Percentiles rank a stretch among this genome's conserved stretches.
phyloP scores from a whole-genome alignment of 768 basidiomycete genomes.

The Amanita muscaria region DNA sequence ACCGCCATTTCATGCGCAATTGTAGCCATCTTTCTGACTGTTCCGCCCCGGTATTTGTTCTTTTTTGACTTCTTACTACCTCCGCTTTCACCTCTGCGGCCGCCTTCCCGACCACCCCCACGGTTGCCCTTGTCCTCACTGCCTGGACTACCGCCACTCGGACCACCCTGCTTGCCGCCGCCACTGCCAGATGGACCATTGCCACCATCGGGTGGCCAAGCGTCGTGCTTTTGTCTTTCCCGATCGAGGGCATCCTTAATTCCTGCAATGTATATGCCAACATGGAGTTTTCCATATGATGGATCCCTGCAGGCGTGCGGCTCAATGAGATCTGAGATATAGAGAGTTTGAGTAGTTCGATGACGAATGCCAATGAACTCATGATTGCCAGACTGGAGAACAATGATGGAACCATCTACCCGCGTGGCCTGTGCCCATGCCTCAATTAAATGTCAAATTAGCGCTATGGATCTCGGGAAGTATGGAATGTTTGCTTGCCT shows the following conservation, averaged over 20 bases:
- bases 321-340: conserved; percentile 13
- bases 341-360: conserved; percentile 13
- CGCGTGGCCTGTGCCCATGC: conserved; percentile 13
- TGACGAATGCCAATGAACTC: conserved; percentile 8
- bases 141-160: neutral
- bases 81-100: conserved; percentile 1
- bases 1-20: conserved; percentile 4
- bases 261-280: conserved; percentile 13
- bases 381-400: conserved; percentile 7
- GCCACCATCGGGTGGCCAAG: conserved; percentile 3
- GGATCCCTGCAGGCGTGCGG: conserved; percentile 8
- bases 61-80: conserved; percentile 2
- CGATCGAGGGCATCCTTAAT: conserved; percentile 11
- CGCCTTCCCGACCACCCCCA: neutral
- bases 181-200: conserved; percentile 8
- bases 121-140: neutral
- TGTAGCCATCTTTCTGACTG: neutral
- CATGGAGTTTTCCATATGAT: conserved; percentile 12
- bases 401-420: conserved; percentile 9
- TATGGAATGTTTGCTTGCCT: conserved; percentile 11
- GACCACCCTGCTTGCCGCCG: conserved; percentile 2
- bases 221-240: conserved; percentile 3
- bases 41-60: neutral
- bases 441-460: conserved; percentile 8
- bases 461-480: conserved; percentile 2